Evolutionary conservation across 139 green algal genomes (phyloP).

Genomic region (Spirogloea muscicola): DNA sequence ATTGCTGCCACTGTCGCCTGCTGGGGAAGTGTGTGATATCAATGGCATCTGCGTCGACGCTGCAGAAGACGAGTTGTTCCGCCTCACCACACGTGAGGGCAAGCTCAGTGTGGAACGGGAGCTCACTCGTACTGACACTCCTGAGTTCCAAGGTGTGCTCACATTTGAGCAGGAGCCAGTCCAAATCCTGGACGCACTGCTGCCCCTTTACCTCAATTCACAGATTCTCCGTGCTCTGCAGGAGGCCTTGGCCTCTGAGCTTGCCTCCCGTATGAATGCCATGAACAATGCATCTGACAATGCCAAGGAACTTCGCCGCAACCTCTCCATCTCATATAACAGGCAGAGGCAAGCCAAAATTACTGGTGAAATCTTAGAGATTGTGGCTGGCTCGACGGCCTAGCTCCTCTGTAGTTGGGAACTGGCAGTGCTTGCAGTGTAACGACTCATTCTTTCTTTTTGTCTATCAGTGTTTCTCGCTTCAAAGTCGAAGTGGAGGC

Average conservation of each 20-base stretch:
- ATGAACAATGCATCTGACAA: slow-evolving; percentile 97
- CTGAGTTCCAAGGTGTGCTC: slow-evolving; percentile 75
- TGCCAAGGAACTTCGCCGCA: slow-evolving; percentile 86
- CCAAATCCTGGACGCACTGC: slow-evolving; percentile 96
- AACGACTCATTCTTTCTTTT: too few relatives aligned
- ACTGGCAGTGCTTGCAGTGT: too few relatives aligned
- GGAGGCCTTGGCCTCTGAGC: slow-evolving; percentile 93
- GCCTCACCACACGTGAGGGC: slow-evolving; percentile 80
- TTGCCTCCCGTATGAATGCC: slow-evolving; percentile 98
- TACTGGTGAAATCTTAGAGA: slow-evolving; percentile 85
- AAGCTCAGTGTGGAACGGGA: slow-evolving; percentile 84
- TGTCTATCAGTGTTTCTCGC: too few relatives aligned
- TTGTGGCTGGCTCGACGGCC: slow-evolving; percentile 62
- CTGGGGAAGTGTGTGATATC: slow-evolving; percentile 89
- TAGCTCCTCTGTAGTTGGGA: too few relatives aligned
- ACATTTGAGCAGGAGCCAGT: slow-evolving; percentile 98
- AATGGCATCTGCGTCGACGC: slow-evolving; percentile 95
- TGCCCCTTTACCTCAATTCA: slow-evolving; percentile 98
- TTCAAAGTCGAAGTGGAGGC: too few relatives aligned
- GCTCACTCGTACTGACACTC: slow-evolving; percentile 58
- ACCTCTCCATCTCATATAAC: slow-evolving; percentile 90
- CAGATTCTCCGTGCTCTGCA: slow-evolving; percentile 73
- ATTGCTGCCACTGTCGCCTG: slow-evolving; percentile 84
- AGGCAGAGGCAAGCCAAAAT: slow-evolving; percentile 88
- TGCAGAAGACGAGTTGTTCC: slow-evolving; percentile 96